Evolutionary conservation across 2,329 filamentous ascomycete genomes (phyloP).

Genomic region (Penicillium occitanis): DNA sequence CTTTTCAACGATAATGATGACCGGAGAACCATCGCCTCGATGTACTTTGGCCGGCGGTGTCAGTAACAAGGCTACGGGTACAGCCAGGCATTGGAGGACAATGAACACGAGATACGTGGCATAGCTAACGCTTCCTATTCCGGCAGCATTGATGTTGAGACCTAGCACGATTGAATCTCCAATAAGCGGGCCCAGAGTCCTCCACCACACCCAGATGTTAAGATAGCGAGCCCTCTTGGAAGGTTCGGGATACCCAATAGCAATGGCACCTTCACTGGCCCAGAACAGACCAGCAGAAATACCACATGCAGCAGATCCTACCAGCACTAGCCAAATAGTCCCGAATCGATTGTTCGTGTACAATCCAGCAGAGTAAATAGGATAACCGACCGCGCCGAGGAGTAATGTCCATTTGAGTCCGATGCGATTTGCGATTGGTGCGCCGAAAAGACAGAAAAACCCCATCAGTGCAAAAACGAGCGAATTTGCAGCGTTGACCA

Average conservation of each 20-base stretch:
- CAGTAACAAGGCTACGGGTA: constrained; percentile 42
- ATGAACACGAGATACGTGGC: constrained; percentile 48
- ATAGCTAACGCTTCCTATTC: constrained; percentile 33
- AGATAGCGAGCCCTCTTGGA: constrained; percentile 50
- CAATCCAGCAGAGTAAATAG: constrained; percentile 50
- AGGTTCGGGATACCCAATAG: constrained; percentile 51
- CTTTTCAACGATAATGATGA: constrained; percentile 40
- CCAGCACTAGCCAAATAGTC: constrained; percentile 49
- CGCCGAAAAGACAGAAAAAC: constrained; percentile 49
- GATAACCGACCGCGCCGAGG: constrained; percentile 49
- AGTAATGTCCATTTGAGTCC: constrained; percentile 49
- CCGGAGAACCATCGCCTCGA: constrained; percentile 42
- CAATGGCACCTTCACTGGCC: constrained; percentile 53
- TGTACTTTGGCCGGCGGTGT: constrained; percentile 46
- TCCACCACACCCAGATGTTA: constrained; percentile 53
- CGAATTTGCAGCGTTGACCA: constrained; percentile 56
- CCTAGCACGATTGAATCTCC: constrained; percentile 50
- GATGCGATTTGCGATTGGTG: constrained; percentile 52
- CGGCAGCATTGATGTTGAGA: constrained; percentile 36
- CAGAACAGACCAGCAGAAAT: constrained; percentile 53
- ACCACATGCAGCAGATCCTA: constrained; percentile 52
- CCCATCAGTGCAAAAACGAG: constrained; percentile 50
- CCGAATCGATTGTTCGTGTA: constrained; percentile 44
- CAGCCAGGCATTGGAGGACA: constrained; percentile 39
- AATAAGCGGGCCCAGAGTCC: constrained; percentile 51